Percentiles rank a stretch among this genome's conserved stretches.
Evolutionary conservation across 352 stramenopile species (phyloP).

Genomic region (Lagenidium giganteum): DNA sequence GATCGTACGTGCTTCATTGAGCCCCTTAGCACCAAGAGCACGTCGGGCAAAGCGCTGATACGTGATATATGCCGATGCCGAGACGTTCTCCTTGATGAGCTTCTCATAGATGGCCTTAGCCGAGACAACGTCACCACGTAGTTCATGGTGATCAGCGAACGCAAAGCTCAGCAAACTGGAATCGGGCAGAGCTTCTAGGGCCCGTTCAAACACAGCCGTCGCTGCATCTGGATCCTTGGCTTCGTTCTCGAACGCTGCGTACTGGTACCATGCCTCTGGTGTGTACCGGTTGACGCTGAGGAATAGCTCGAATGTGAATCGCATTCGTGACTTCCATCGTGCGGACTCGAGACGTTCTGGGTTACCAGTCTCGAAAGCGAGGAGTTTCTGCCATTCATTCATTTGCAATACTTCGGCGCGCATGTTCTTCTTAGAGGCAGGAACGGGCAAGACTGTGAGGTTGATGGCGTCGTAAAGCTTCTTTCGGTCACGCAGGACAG

Average conservation of each 20-base stretch:
- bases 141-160: constrained; percentile 75
- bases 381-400: constrained; percentile 70
- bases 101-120: constrained; percentile 82
- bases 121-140: constrained; percentile 50
- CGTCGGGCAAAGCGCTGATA: constrained; percentile 83
- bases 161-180: constrained; percentile 82
- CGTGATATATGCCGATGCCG: constrained; percentile 74
- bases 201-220: constrained; percentile 59
- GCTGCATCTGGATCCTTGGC: constrained; percentile 67
- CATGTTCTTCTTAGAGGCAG: constrained; percentile 23
- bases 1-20: constrained; percentile 69
- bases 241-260: constrained; percentile 76
- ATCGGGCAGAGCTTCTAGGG: constrained; percentile 68
- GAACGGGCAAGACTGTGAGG: constrained; percentile 60
- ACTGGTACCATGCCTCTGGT: constrained; percentile 85
- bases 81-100: constrained; percentile 66
- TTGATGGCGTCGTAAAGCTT: constrained; percentile 78
- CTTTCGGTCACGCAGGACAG: constrained; percentile 80
- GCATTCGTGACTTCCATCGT: constrained; percentile 75
- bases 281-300: constrained; percentile 74
- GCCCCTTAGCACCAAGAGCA: constrained; percentile 64
- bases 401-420: constrained; percentile 44
- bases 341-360: constrained; percentile 75
- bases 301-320: constrained; percentile 80
- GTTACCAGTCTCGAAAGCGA: constrained; percentile 74